Base-by-base conservation (phyloP, 495 filamentous ascomycete genomes). In the Hyphodiscus hymeniophilus region DNA sequence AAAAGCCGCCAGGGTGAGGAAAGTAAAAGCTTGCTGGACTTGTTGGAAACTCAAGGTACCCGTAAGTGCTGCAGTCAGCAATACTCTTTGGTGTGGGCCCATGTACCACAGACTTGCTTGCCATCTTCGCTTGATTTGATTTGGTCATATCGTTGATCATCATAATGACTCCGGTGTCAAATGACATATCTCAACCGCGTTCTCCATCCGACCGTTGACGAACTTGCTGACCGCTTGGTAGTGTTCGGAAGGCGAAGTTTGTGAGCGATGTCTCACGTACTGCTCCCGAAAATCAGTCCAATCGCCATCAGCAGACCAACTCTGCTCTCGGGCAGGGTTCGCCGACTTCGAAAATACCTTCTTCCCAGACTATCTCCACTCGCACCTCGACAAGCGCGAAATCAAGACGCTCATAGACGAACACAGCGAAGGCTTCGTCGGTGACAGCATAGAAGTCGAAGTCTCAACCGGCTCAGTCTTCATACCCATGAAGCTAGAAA, bases 291-390 rank as follows among this genome's bases (percentile, higher is more conserved):
- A 36, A n/a, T 36, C 12, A 22, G n/a, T n/a, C n/a, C n/a, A n/a
- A n/a, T n/a, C n/a, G n/a, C 36, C 28, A 63, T 28, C 63, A 64
- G 56, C 71, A 69, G 54, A 66, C 68, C 32, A 67, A 63, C 32
- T 75, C 64, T 59, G 71, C 69, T 57, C 62, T 63, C 41, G 64
- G 65, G 39, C 64, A 65, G 34, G 69, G 62, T 22, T 77, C 69
- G 53, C 66, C 62, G 56, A 72, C 60, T 63, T 73, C 69, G 62
- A 63, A 62, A 46, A 68, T 65, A 52, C 65, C 66, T 49, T 58
- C 63, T 26, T 58, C 60, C 23, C 60, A 61, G 42, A 67, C 75
- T 45, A 3, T 32, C 35, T 13, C 13, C 6, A 7, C 12, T 17
- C 17, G 11, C 7, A 16, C 0, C 68, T 70, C 6, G 60, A 68